Conservation (phyloP, 2,329 filamentous ascomycete genomes). For the Phialophora tarda region DNA sequence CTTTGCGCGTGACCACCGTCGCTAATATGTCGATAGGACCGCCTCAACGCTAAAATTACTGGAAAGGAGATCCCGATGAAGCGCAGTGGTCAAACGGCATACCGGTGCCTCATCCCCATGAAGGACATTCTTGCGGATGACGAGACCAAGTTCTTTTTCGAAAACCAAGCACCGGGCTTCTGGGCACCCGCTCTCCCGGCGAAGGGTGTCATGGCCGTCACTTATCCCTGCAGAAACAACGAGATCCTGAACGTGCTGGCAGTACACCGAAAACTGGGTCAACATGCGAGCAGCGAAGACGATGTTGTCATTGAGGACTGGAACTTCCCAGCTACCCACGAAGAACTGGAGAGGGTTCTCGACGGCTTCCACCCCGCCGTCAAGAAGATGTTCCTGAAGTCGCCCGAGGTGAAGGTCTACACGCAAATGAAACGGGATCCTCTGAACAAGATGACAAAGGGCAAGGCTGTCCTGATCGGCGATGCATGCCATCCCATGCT, state of each 20-base stretch:
- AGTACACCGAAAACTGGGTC: slow-evolving; percentile 36
- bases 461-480: slow-evolving; percentile 63
- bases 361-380: slow-evolving; percentile 39
- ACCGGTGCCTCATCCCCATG: slow-evolving; percentile 40
- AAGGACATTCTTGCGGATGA: slow-evolving; percentile 38
- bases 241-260: slow-evolving; percentile 38
- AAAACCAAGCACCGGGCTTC: slow-evolving; percentile 38
- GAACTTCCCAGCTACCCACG: slow-evolving; percentile 39
- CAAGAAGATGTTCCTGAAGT: slow-evolving; percentile 37
- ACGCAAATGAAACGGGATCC: slow-evolving; percentile 40
- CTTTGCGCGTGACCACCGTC: slow-evolving; percentile 18
- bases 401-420: slow-evolving; percentile 39
- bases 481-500: slow-evolving; percentile 56
- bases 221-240: slow-evolving; percentile 39
- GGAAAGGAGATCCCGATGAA: slow-evolving; percentile 38
- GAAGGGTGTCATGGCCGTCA: slow-evolving; percentile 40
- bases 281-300: slow-evolving; percentile 34
- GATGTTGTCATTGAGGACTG: slow-evolving; percentile 39
- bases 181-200: slow-evolving; percentile 39
- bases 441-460: slow-evolving; percentile 56
- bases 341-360: slow-evolving; percentile 36
- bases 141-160: slow-evolving; percentile 36
- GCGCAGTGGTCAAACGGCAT: slow-evolving; percentile 39
- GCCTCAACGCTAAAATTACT: slow-evolving; percentile 38
- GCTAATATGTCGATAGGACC: slow-evolving; percentile 29